Conservation (phyloP, 2,329 filamentous ascomycete genomes). For the Clonostachys chloroleuca region DNA sequence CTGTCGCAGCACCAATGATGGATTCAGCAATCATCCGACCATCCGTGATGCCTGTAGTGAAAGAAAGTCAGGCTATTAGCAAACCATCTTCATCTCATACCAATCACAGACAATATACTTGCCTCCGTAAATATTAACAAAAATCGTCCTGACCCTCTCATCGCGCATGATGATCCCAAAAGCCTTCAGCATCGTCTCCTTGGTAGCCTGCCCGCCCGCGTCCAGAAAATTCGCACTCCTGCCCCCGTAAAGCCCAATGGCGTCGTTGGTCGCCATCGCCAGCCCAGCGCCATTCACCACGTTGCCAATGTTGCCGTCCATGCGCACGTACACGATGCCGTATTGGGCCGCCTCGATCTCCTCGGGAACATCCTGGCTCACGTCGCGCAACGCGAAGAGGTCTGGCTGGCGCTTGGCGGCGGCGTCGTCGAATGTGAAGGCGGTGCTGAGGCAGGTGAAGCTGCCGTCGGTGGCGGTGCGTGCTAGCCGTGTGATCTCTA, state of each 20-base stretch:
- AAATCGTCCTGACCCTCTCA: constrained; percentile 61
- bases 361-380: constrained; percentile 19
- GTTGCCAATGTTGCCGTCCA: constrained; percentile 65
- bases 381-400: constrained; percentile 29
- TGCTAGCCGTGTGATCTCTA: constrained; percentile 33
- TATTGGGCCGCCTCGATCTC: constrained; percentile 41
- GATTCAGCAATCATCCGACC: constrained; percentile 48
- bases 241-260: constrained; percentile 64
- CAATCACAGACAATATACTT: constrained; percentile 3
- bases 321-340: constrained; percentile 76
- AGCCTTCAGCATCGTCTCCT: constrained; percentile 71
- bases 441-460: constrained; percentile 27
- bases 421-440: constrained; percentile 42
- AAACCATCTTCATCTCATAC: background rate
- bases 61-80: background rate
- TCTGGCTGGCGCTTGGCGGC: constrained; percentile 32
- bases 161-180: constrained; percentile 74
- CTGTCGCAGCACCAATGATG: constrained; percentile 33
- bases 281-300: constrained; percentile 86
- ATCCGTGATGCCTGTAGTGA: constrained; percentile 33
- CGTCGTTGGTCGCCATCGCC: constrained; percentile 88
- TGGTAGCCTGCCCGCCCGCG: constrained; percentile 83
- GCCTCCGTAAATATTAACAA: constrained; percentile 53
- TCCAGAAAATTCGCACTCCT: constrained; percentile 81
- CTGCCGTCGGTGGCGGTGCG: constrained; percentile 8